Conservation (phyloP, 257 asterid genomes). For the Plantago elongata region DNA sequence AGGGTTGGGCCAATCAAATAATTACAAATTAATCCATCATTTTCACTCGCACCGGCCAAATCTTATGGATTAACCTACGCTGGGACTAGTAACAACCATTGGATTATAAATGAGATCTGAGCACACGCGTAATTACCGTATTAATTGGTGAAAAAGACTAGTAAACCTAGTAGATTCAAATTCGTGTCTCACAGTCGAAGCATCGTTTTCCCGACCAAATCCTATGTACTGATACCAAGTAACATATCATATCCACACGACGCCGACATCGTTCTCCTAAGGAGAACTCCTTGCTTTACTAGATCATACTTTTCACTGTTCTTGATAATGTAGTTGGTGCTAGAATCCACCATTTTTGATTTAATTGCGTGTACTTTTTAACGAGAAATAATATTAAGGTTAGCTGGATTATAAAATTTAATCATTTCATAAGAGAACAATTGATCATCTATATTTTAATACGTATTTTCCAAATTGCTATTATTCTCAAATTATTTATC, state of each 20-base stretch:
- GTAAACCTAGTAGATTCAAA: neutral
- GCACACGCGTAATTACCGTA: neutral
- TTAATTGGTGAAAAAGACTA: neutral
- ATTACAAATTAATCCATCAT: neutral
- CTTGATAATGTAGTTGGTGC: no score
- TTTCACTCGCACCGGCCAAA: neutral
- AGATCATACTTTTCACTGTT: no score
- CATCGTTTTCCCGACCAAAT: slow-evolving; percentile 6
- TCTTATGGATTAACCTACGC: neutral
- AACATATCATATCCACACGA: neutral
- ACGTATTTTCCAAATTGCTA: no score
- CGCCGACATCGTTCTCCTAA: neutral
- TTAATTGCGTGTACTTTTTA: neutral
- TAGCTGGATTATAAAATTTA: neutral
- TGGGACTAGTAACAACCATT: neutral
- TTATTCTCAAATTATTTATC: no score
- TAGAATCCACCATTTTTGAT: no score
- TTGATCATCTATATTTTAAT: no score
- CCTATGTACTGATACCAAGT: neutral
- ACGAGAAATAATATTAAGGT: neutral
- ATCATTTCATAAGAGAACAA: no score
- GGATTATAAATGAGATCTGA: neutral
- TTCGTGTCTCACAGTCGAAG: neutral
- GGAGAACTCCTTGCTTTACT: neutral
- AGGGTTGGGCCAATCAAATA: neutral